These are phyloP conservation scores for Plenodomus lindquistii DNA, from an alignment of 2,329 filamentous ascomycete genomes.

Conservation along the genomic window DNA sequence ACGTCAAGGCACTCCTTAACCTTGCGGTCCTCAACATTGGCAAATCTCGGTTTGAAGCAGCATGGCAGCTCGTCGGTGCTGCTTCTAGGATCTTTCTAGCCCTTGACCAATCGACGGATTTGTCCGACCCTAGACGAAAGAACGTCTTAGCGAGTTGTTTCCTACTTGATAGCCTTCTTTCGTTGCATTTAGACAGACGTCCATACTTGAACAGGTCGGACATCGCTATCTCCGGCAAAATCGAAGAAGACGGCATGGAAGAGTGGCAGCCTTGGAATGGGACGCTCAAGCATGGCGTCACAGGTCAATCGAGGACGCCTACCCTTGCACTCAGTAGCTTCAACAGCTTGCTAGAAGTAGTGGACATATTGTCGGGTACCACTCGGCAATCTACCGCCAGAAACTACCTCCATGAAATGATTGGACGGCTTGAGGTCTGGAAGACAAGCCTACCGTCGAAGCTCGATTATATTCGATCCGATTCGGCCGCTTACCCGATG, in stretches of 20 bases:
- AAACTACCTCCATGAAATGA: constrained; percentile 39
- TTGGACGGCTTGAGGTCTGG: constrained; percentile 45
- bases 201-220: constrained; percentile 57
- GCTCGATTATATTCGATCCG: constrained; percentile 26
- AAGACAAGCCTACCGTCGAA: constrained; percentile 32
- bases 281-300: constrained; percentile 43
- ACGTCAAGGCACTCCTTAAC: constrained; percentile 48
- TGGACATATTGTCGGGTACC: constrained; percentile 25
- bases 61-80: constrained; percentile 67
- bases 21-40: constrained; percentile 66
- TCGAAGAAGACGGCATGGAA: constrained; percentile 69
- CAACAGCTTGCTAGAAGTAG: constrained; percentile 52
- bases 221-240: constrained; percentile 49
- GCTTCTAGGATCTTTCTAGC: constrained; percentile 59
- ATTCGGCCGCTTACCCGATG: constrained; percentile 17
- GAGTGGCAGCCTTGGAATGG: constrained; percentile 75
- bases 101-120: constrained; percentile 41
- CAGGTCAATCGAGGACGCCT: constrained; percentile 21
- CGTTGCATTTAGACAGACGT: constrained; percentile 53
- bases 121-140: constrained; percentile 34
- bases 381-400: constrained; percentile 17
- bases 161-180: constrained; percentile 63
- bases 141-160: constrained; percentile 61
- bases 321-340: constrained; percentile 56
- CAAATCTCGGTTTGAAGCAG: constrained; percentile 57